Conservation (phyloP, 768 basidiomycete genomes). For the Collybia nuda region DNA sequence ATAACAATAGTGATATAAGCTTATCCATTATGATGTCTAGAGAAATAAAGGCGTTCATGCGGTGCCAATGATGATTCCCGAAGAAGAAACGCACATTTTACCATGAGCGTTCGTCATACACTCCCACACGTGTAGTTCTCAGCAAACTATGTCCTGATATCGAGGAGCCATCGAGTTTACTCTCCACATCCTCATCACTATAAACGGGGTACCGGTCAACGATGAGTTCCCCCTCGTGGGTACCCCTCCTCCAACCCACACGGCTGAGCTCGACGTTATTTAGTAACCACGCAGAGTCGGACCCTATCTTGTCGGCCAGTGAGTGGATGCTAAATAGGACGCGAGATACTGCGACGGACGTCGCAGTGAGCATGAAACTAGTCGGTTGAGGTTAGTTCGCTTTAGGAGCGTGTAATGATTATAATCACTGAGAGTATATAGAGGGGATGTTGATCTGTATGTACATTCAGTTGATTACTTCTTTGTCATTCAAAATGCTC, state of each 20-base stretch:
- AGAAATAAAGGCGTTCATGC: no score
- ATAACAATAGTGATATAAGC: no score
- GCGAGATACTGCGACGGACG: constrained; percentile 28
- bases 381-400: not conserved
- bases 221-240: constrained; percentile 35
- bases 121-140: constrained; percentile 12
- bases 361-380: constrained; percentile 24
- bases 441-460: constrained; percentile 35
- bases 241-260: constrained; percentile 35
- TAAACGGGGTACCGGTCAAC: constrained; percentile 21
- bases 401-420: not conserved
- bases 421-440: constrained; percentile 31
- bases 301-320: constrained; percentile 37
- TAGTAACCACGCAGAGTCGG: constrained; percentile 42
- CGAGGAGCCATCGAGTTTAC: not conserved
- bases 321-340: constrained; percentile 33
- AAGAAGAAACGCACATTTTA: not conserved
- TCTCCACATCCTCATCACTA: constrained; percentile 13
- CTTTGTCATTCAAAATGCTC: not conserved
- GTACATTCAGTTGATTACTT: not conserved
- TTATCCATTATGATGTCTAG: no score
- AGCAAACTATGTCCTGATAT: constrained; percentile 4
- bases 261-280: constrained; percentile 45
- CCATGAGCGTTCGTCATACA: constrained; percentile 11
- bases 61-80: no score